Percentiles rank a stretch among this genome's conserved stretches.
phyloP scores from a whole-genome alignment of 2,329 filamentous ascomycete genomes.

The Orbilia brochopaga region DNA sequence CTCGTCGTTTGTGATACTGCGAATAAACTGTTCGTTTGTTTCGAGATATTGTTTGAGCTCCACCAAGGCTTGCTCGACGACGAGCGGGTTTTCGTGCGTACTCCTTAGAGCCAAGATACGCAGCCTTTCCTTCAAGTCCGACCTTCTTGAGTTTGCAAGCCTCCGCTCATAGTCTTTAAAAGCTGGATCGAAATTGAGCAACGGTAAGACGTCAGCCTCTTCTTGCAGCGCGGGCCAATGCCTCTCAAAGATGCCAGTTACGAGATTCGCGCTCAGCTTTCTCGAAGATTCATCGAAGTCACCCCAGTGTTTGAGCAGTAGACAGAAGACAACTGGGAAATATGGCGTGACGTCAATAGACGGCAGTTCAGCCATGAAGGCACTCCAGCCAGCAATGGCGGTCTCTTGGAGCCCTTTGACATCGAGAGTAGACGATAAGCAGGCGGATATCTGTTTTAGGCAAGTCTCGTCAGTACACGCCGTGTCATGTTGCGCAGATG shows the following conservation, averaged over 20 bases:
- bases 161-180: slow-evolving; percentile 72
- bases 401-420: slow-evolving; percentile 75
- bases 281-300: slow-evolving; percentile 69
- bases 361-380: slow-evolving; percentile 75
- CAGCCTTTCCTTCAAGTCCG: slow-evolving; percentile 71
- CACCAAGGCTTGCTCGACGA: slow-evolving; percentile 78
- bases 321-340: slow-evolving; percentile 86
- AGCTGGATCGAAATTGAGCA: slow-evolving; percentile 72
- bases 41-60: slow-evolving; percentile 79
- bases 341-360: slow-evolving; percentile 79
- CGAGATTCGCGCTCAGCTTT: slow-evolving; percentile 66
- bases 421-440: slow-evolving; percentile 80
- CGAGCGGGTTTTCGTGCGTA: slow-evolving; percentile 80
- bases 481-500: slow-evolving; percentile 30
- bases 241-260: slow-evolving; percentile 70
- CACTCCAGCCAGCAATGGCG: slow-evolving; percentile 83
- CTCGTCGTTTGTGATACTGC: slow-evolving; percentile 79
- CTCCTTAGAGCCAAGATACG: slow-evolving; percentile 75
- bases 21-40: slow-evolving; percentile 75
- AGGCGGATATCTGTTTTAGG: slow-evolving; percentile 76
- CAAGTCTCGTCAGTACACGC: slow-evolving; percentile 20
- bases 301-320: slow-evolving; percentile 81
- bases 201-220: slow-evolving; percentile 77
- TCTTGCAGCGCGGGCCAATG: slow-evolving; percentile 68
- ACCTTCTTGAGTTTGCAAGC: slow-evolving; percentile 70